These are phyloP conservation scores for Cynara cardunculus DNA, from an alignment of 129 eudicot species.

Conservation along the genomic window DNA sequence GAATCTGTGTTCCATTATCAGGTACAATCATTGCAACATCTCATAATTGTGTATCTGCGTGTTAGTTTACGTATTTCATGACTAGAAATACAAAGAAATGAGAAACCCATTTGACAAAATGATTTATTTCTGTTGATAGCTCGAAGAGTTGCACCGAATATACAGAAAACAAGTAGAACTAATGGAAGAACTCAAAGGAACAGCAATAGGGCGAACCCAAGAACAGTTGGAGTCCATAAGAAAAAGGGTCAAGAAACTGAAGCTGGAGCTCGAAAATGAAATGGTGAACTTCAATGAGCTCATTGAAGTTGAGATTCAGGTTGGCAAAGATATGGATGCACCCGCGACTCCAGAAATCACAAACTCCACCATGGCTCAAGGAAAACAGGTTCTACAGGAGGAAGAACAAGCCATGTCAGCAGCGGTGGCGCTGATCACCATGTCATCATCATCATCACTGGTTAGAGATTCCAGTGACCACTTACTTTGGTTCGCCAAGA, in stretches of 20 bases:
- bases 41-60: not conserved
- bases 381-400: not conserved
- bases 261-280: not conserved
- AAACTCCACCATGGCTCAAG: not conserved
- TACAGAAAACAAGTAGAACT: not conserved
- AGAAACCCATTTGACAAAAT: not conserved
- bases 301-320: not conserved
- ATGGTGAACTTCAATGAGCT: not conserved
- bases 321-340: not conserved
- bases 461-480: not conserved
- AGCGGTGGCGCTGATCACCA: not conserved
- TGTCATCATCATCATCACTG: not conserved
- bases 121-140: not conserved
- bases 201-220: not conserved
- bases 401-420: constrained; percentile 5
- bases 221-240: not conserved
- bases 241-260: not conserved
- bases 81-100: not conserved
- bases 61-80: not conserved
- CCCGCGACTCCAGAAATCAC: not conserved
- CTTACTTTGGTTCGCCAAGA: constrained; percentile 20
- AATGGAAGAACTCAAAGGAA: not conserved
- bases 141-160: not conserved
- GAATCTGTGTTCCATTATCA: constrained; percentile 4
- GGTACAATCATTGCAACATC: constrained; percentile 5